Evolutionary conservation across 2,329 filamentous ascomycete species (phyloP).

Genomic region (Arthroderma sp.): DNA sequence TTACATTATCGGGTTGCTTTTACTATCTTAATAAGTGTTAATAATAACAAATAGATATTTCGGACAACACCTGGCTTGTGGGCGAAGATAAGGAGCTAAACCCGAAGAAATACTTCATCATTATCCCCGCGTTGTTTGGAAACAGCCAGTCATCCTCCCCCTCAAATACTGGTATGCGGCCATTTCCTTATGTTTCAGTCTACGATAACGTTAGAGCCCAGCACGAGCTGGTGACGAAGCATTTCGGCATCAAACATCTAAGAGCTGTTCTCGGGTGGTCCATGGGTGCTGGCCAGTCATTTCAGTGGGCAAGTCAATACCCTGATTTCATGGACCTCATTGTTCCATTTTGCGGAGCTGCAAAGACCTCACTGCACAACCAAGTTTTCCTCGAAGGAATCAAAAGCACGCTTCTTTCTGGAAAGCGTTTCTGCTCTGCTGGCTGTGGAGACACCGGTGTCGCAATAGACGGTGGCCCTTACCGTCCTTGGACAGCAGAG

Average conservation of each 20-base stretch:
- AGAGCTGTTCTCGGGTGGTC: conserved; percentile 54
- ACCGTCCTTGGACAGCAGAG: conserved; percentile 39
- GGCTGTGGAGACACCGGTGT: conserved; percentile 37
- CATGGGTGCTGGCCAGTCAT: conserved; percentile 57
- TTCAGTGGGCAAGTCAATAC: conserved; percentile 50
- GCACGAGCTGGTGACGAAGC: conserved; percentile 50
- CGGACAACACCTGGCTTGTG: conserved; percentile 63
- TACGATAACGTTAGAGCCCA: conserved; percentile 60
- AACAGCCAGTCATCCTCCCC: conserved; percentile 57
- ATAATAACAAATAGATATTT: conserved; percentile 34
- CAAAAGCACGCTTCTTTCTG: conserved; percentile 46
- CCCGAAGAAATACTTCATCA: conserved; percentile 53
- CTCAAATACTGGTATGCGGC: conserved; percentile 44
- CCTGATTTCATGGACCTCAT: conserved; percentile 53
- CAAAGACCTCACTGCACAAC: conserved; percentile 53
- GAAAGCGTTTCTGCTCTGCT: conserved; percentile 40
- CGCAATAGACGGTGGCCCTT: conserved; percentile 24
- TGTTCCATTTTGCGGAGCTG: conserved; percentile 53
- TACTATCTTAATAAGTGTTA: neutral
- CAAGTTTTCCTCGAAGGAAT: conserved; percentile 55
- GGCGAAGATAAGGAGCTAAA: conserved; percentile 51
- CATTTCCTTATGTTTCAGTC: conserved; percentile 51
- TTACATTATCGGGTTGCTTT: neutral
- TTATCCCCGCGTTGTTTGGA: conserved; percentile 55
- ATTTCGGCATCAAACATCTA: conserved; percentile 47